Conservation (phyloP, 1,284 basidiomycete genomes). For the Porodaedalea pini region DNA sequence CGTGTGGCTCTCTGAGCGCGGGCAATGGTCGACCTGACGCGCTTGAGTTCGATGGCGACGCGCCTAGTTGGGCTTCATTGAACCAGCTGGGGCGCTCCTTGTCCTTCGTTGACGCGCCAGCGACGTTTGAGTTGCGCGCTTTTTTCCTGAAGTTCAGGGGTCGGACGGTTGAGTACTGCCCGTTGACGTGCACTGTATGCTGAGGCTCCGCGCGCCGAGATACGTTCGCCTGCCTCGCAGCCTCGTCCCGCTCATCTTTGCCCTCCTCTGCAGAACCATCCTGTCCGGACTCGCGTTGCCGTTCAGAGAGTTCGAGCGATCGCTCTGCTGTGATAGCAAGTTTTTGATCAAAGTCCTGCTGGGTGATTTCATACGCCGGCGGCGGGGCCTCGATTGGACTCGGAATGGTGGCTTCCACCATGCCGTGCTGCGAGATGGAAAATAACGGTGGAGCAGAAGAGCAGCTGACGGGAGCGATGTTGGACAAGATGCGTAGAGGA, state of each 20-base stretch:
- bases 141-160: constrained; percentile 32
- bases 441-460: not conserved
- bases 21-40: constrained; percentile 20
- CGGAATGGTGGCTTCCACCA: not conserved
- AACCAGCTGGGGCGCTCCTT: constrained; percentile 35
- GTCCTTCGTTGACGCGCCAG: constrained; percentile 19
- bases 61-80: constrained; percentile 26
- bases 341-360: constrained; percentile 57
- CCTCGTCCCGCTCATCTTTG: constrained; percentile 46
- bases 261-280: constrained; percentile 39
- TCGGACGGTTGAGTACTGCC: constrained; percentile 20
- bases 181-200: constrained; percentile 11
- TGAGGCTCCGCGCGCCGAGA: not conserved
- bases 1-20: constrained; percentile 11
- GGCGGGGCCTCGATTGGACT: constrained; percentile 31
- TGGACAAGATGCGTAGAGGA: not conserved
- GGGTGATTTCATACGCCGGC: constrained; percentile 48
- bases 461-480: not conserved
- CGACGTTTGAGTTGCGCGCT: constrained; percentile 19
- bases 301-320: constrained; percentile 29
- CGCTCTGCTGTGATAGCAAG: constrained; percentile 40
- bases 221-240: constrained; percentile 36
- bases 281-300: not conserved
- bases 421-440: not conserved
- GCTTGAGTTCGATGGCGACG: constrained; percentile 9